Conservation (phyloP, 78 protist genomes). For the Emiliania huxleyi region DNA sequence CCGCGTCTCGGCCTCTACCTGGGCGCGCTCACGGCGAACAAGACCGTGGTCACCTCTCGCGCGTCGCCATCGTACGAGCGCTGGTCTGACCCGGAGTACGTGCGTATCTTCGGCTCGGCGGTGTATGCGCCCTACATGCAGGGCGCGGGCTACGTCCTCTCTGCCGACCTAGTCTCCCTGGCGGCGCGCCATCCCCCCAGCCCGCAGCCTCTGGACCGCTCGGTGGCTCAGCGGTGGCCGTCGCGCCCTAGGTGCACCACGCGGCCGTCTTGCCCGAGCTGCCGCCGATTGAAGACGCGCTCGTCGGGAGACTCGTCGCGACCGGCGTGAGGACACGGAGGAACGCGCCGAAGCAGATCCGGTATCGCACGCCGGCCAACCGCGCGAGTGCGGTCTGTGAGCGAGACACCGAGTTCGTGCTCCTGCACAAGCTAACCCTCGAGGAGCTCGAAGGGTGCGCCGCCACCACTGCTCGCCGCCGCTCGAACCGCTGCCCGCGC, state of each 20-base stretch:
- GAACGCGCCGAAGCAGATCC: neutral
- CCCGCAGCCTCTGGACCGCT: neutral
- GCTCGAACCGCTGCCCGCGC: neutral
- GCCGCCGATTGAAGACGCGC: neutral
- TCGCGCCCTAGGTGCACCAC: neutral
- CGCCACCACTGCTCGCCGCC: neutral
- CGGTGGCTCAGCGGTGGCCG: neutral
- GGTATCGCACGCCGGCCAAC: neutral
- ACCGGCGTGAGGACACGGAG: neutral
- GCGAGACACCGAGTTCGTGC: neutral
- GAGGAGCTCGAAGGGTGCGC: neutral
- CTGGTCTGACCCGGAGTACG: too few species aligned
- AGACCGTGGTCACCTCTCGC: too few species aligned
- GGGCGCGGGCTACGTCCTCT: constrained; percentile 1
- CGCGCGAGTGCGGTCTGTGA: neutral
- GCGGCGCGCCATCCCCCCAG: neutral
- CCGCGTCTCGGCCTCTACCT: neutral
- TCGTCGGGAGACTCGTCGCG: neutral
- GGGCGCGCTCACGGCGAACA: neutral
- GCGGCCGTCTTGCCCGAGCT: neutral
- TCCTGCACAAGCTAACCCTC: neutral
- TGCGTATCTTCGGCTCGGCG: too few species aligned
- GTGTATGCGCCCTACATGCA: constrained; percentile 8
- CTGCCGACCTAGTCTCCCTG: neutral
- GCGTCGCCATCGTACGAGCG: too few species aligned